Base-by-base conservation (phyloP, 2,329 filamentous ascomycete species). In the Moelleriella libera region DNA sequence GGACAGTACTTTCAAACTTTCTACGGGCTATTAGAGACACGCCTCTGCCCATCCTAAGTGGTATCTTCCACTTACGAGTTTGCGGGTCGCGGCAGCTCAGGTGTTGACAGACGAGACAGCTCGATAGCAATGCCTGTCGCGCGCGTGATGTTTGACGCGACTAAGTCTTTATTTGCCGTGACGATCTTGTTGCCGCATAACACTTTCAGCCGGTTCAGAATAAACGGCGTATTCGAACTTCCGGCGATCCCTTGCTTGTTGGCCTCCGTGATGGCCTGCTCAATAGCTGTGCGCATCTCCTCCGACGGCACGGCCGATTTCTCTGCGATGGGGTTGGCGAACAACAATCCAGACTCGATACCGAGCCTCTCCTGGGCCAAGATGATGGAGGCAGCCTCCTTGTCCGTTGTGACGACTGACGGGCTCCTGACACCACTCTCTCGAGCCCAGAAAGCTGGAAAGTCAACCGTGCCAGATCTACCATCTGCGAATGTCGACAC, bases 401-500 rank as follows among this genome's bases (percentile, higher is more conserved):
- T 72, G 60, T 94, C 87, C 53, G 82, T 75, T 47, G 80, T 67
- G 41, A 96, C 76, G 1, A 85, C 77, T 28, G 78, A 76, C 0
- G 90, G 90, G 59, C 88, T 94, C 62, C 72, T 80, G 46, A 84
- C 68, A 10, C 88, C 87, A 62, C 89, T 96, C 41, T 96, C 87
- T 41, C 90, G 73, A 0, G 85, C 86, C 76, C 86, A 98, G 64
- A 98, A 98, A 0, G 86, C 88, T 1, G 92, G 92, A 57, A 97
- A 92, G 57, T 94, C 84, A 41, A 96, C 76, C 5, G 74, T 67
- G 2, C 80, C 83, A 30, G 68, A 65, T 39, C 86, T 76, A 1
- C 85, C 87, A 63, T 94, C 87, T 29, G 88, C 82, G 68, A 97
- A 98, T 2, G 92, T 97, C 4, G 81, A 85, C 1, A 96, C 88